Evolutionary conservation across 2,329 filamentous ascomycete species (phyloP).

Genomic region (Herpomyces periplanetae): DNA sequence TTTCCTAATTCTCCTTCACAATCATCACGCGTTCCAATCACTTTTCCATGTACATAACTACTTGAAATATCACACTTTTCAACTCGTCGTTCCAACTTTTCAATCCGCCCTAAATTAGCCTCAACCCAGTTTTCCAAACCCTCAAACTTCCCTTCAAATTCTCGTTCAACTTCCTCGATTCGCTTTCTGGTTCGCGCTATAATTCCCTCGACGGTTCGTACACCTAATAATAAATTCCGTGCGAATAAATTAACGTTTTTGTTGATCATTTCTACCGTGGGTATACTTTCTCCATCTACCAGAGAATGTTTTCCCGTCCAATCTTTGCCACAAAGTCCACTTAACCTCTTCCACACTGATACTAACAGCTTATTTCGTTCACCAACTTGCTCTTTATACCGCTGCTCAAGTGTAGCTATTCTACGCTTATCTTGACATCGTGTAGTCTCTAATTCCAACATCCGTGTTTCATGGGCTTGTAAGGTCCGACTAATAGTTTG

Average conservation of each 20-base stretch:
- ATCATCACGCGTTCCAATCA: too few species aligned
- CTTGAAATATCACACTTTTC: too few species aligned
- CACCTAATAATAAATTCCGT: constrained; percentile 47
- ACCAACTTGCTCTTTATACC: constrained; percentile 45
- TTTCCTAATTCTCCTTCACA: too few species aligned
- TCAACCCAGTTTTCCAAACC: constrained; percentile 44
- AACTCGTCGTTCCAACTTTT: constrained; percentile 47
- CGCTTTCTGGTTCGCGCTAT: constrained; percentile 36
- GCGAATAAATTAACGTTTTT: constrained; percentile 58
- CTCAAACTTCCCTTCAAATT: constrained; percentile 68
- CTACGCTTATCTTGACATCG: constrained; percentile 38
- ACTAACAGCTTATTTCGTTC: constrained; percentile 67
- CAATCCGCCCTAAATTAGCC: constrained; percentile 39
- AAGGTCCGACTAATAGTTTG: constrained; percentile 56
- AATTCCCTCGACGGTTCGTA: constrained; percentile 52
- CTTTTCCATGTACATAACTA: too few species aligned
- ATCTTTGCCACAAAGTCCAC: constrained; percentile 47
- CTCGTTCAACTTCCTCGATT: constrained; percentile 49
- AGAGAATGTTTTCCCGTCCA: constrained; percentile 68
- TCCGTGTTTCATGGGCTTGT: constrained; percentile 42
- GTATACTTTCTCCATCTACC: constrained; percentile 52
- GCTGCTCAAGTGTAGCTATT: constrained; percentile 30
- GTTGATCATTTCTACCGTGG: constrained; percentile 45
- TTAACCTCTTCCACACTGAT: constrained; percentile 58
- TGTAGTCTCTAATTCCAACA: constrained; percentile 46